Conservation (phyloP, 495 filamentous ascomycete genomes). For the Aspergillus olivimuriae region DNA sequence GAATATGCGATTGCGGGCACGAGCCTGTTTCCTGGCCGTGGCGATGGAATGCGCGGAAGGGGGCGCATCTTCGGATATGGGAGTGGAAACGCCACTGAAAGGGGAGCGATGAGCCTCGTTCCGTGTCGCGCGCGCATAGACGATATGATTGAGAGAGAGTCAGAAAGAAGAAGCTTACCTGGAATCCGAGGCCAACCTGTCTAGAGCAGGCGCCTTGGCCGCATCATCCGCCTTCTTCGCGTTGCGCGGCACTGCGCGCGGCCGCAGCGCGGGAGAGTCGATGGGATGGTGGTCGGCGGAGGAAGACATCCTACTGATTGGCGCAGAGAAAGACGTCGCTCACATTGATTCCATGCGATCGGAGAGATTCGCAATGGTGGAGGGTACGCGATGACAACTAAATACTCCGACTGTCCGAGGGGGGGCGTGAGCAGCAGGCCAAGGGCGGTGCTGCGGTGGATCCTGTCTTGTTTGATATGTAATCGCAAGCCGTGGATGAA, state of each 20-base stretch:
- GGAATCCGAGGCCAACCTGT: constrained; percentile 21
- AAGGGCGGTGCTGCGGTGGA: too few species aligned
- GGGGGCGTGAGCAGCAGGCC: too few species aligned
- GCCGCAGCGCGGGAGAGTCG: constrained; percentile 24
- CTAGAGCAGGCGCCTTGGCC: constrained; percentile 17
- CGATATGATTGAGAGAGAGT: too few species aligned
- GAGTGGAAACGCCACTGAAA: constrained; percentile 78
- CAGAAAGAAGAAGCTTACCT: too few species aligned
- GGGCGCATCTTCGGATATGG: constrained; percentile 82
- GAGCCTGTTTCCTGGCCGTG: constrained; percentile 73
- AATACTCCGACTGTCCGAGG: background rate
- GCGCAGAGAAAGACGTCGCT: constrained; percentile 5
- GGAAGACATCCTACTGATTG: constrained; percentile 26
- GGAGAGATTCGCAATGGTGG: background rate
- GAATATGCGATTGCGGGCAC: constrained; percentile 81
- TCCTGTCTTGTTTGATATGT: too few species aligned
- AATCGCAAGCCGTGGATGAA: too few species aligned
- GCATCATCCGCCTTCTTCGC: constrained; percentile 21
- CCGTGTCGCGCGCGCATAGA: too few species aligned
- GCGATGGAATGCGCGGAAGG: constrained; percentile 83
- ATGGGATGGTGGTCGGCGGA: constrained; percentile 23
- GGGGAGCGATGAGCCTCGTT: too few species aligned
- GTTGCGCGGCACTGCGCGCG: constrained; percentile 24
- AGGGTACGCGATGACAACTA: background rate
- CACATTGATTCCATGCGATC: constrained; percentile 18